Evolutionary conservation across 805 yeast species (phyloP).

Genomic region (Yarrowia phangngaensis): DNA sequence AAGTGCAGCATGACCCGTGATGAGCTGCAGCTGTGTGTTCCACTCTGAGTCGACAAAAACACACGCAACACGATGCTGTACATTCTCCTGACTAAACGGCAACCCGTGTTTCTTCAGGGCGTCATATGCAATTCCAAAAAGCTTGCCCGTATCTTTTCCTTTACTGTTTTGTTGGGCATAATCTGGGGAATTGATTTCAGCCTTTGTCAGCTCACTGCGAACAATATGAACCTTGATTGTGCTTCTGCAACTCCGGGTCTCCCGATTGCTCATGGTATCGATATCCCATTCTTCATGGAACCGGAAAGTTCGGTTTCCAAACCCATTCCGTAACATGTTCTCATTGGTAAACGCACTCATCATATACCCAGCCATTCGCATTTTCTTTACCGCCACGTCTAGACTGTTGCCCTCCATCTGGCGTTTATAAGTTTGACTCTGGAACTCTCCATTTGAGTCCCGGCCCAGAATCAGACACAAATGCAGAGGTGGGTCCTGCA

Average conservation of each 20-base stretch:
- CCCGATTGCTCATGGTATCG: conserved; percentile 52
- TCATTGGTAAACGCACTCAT: conserved; percentile 92
- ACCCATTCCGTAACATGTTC: conserved; percentile 74
- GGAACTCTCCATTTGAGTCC: conserved; percentile 70
- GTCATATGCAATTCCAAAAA: conserved; percentile 77
- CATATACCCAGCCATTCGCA: conserved; percentile 77
- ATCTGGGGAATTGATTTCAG: conserved; percentile 71
- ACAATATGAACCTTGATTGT: conserved; percentile 77
- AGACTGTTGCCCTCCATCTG: conserved; percentile 57
- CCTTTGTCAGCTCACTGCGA: conserved; percentile 59
- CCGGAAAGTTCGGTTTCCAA: conserved; percentile 73
- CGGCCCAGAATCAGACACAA: conserved; percentile 69
- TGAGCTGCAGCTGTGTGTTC: conserved; percentile 56
- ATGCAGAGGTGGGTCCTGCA: conserved; percentile 72
- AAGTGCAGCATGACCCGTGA: conserved; percentile 86
- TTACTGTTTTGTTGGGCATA: conserved; percentile 79
- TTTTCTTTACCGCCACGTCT: conserved; percentile 65
- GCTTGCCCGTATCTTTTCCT: conserved; percentile 69
- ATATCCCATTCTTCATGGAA: conserved; percentile 62
- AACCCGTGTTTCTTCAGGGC: conserved; percentile 57
- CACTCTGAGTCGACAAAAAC: conserved; percentile 81
- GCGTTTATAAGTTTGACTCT: conserved; percentile 51
- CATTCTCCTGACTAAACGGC: conserved; percentile 46
- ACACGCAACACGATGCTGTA: conserved; percentile 76
- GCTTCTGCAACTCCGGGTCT: conserved; percentile 45